phyloP scores from a whole-genome alignment of 139 green algal species.

The Chlamydomonas sp. region DNA sequence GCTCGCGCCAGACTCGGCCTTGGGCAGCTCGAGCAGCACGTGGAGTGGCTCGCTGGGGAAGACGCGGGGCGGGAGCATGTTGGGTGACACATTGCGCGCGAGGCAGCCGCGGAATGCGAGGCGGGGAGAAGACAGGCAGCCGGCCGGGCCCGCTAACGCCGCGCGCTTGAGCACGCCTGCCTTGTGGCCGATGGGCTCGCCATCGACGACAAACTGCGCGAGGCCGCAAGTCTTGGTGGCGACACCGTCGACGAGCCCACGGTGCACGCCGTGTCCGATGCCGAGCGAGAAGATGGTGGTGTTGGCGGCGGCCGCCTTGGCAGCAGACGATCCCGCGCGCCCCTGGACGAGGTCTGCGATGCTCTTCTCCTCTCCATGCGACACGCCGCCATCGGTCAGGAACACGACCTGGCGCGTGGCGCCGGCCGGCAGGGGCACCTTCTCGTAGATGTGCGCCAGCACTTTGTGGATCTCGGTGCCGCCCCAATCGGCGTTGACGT shows the following conservation, averaged over 20 bases:
- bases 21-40: constrained; percentile 22
- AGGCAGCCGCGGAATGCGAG: constrained; percentile 6
- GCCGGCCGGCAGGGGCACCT: not conserved
- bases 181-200: constrained; percentile 27
- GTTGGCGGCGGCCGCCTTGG: not conserved
- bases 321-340: not conserved
- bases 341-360: constrained; percentile 7
- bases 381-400: constrained; percentile 37
- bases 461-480: constrained; percentile 30
- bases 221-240: constrained; percentile 13
- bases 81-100: constrained; percentile 12
- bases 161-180: constrained; percentile 21
- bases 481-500: constrained; percentile 25
- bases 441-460: constrained; percentile 19
- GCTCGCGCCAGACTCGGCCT: not conserved
- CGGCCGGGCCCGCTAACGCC: constrained; percentile 5
- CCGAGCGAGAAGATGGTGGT: constrained; percentile 24
- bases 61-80: constrained; percentile 22
- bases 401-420: constrained; percentile 28
- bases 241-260: constrained; percentile 30
- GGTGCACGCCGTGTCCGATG: constrained; percentile 36
- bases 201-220: constrained; percentile 28
- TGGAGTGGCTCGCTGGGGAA: constrained; percentile 26
- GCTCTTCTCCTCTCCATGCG: constrained; percentile 12
- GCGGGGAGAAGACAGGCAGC: constrained; percentile 3